A percentile compares a stretch with the other conserved stretches of the same genome.
phyloP scores from a whole-genome alignment of 2,329 filamentous ascomycete species.

The Fusarium graminum region DNA sequence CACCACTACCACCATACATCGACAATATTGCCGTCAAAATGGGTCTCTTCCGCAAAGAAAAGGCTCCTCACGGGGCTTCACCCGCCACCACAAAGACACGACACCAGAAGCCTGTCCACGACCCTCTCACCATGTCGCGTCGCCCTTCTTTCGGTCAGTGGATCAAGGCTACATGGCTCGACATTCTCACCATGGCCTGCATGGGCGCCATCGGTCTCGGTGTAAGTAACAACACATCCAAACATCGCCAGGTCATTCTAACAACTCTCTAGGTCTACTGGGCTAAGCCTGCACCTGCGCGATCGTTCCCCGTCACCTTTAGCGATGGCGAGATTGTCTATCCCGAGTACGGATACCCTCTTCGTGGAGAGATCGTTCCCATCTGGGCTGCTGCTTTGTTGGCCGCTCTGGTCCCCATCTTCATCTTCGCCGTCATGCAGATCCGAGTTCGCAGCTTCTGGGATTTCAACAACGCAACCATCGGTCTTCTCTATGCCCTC shows the following conservation, averaged over 20 bases:
- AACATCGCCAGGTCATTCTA: neutral
- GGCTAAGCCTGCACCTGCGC: constrained; percentile 73
- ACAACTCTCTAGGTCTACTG: constrained; percentile 65
- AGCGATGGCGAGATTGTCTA: constrained; percentile 76
- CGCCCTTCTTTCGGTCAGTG: constrained; percentile 76
- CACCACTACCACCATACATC: neutral
- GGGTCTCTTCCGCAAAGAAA: constrained; percentile 35
- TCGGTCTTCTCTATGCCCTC: constrained; percentile 77
- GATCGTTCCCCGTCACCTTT: constrained; percentile 78
- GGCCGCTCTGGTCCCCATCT: constrained; percentile 73
- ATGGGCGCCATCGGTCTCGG: constrained; percentile 77
- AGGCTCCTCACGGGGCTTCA: constrained; percentile 28
- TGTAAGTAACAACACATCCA: constrained; percentile 58
- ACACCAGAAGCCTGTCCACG: constrained; percentile 27
- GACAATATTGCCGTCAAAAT: constrained; percentile 22
- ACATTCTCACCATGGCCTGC: constrained; percentile 74
- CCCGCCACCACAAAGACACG: constrained; percentile 12
- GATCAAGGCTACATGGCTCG: constrained; percentile 75
- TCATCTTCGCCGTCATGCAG: constrained; percentile 74
- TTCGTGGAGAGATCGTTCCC: constrained; percentile 77
- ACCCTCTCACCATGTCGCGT: constrained; percentile 57
- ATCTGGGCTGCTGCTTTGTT: constrained; percentile 78
- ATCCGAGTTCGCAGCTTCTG: constrained; percentile 76
- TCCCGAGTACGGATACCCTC: constrained; percentile 77
- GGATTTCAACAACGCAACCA: constrained; percentile 77